Base-by-base conservation (phyloP, 495 filamentous ascomycete genomes). In the Neurospora sp. region DNA sequence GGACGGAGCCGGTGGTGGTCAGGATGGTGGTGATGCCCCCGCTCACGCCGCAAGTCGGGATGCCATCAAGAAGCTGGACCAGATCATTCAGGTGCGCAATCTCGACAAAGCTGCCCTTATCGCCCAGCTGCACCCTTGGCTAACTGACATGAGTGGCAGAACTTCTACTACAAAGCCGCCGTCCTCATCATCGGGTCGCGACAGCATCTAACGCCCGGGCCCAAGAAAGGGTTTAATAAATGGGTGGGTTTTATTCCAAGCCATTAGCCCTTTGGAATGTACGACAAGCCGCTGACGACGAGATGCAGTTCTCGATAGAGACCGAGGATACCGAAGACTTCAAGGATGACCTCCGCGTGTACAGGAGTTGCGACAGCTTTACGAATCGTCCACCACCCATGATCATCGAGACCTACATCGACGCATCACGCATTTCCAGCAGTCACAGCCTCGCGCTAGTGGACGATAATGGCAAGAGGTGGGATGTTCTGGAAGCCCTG, bases 301-400 rank as follows among this genome's bases (percentile, higher is more conserved):
- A 0, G 3, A 35, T 39, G 35, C 72, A 98, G 96, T 99, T 98
- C 82, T 96, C 97, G 79, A 88, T 98, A 75, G 93, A 97, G 70
- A 86, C 97, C 66, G 93, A 97, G 75, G 96, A 99, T 72, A 94
- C 93, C 71, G 93, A 97, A 77, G 89, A 89, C 59, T 92, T 96
- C 75, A 85, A 89, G 77, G 91, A 97, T 72, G 91, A 94, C 73
- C 85, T 98, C 40, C 86, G 87, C 75, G 85, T 90, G 54, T 99
- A 94, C 93, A 91, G 88, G 82, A 86, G 82, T 39, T 92, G 90
- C 73, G 93, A 95, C 82, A 88, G 91, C 69, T 87, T 91, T 62
- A 89, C 92, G 37, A 90, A 91, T 75, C 90, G 90, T 71, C 96
- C 96, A 27, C 93, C 93, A 48, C 92, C 94, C 23, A 84, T 99